These are phyloP conservation scores for Venturiaceae sp. DNA, from an alignment of 2,329 filamentous ascomycete species.

Conservation along the genomic window DNA sequence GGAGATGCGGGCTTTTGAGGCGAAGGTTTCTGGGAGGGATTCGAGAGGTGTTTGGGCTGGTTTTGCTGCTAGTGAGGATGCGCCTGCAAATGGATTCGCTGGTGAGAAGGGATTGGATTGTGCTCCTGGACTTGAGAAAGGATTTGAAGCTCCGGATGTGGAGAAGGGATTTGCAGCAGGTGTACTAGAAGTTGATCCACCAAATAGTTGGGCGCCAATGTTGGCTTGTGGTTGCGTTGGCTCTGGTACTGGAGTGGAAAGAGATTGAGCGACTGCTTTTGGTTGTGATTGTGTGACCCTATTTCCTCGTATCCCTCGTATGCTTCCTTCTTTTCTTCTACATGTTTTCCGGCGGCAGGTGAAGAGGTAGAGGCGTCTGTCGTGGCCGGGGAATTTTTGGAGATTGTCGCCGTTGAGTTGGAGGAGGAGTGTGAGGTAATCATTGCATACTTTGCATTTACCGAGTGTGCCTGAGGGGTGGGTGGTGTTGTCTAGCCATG, in stretches of 20 bases:
- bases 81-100: constrained; percentile 49
- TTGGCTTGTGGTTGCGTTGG: constrained; percentile 9
- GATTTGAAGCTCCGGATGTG: constrained; percentile 39
- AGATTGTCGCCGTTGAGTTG: constrained; percentile 89
- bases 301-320: constrained; percentile 64
- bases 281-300: constrained; percentile 33
- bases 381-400: constrained; percentile 75
- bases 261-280: constrained; percentile 15
- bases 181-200: not conserved
- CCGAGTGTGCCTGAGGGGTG: constrained; percentile 68
- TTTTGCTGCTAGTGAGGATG: constrained; percentile 28
- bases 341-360: constrained; percentile 70
- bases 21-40: constrained; percentile 66
- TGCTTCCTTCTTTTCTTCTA: constrained; percentile 70
- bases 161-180: constrained; percentile 47
- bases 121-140: constrained; percentile 8
- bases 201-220: constrained; percentile 4
- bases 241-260: constrained; percentile 4
- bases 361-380: constrained; percentile 81
- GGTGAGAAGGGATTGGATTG: constrained; percentile 21
- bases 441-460: constrained; percentile 80
- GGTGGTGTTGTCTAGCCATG: constrained; percentile 68
- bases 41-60: constrained; percentile 14
- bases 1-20: constrained; percentile 54
- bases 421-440: constrained; percentile 72